Evolutionary conservation across 2,329 filamentous ascomycete species (phyloP).

Genomic region (Myriosclerotinia duriaeana): DNA sequence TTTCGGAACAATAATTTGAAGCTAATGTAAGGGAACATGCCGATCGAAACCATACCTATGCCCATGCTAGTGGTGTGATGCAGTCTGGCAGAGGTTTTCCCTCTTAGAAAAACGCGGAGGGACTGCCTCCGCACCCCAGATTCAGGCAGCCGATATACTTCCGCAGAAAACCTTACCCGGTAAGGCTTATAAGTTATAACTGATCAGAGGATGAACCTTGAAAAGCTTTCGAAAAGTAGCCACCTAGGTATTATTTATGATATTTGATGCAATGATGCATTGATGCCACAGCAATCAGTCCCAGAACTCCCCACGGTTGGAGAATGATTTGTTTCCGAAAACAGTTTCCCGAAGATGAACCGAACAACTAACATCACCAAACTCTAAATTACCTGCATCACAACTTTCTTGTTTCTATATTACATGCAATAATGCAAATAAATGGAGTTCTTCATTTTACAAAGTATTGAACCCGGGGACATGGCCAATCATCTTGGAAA

Average conservation of each 20-base stretch:
- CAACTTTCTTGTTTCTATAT: too few relatives aligned
- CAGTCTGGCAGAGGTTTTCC: neutral
- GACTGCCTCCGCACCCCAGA: conserved; percentile 2
- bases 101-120: neutral
- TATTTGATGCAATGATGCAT: too few relatives aligned
- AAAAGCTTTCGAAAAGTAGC: neutral
- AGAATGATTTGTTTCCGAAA: too few relatives aligned
- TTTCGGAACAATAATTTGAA: neutral
- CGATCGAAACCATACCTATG: neutral
- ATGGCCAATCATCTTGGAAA: neutral
- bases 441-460: neutral
- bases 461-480: neutral
- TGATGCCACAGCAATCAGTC: too few relatives aligned
- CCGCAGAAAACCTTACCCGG: neutral
- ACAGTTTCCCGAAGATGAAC: neutral
- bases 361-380: neutral
- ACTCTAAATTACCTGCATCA: neutral
- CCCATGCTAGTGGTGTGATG: neutral
- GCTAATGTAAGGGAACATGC: neutral
- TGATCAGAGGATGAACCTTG: neutral
- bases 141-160: neutral
- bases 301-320: too few relatives aligned
- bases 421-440: too few relatives aligned
- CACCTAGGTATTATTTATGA: too few relatives aligned
- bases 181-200: neutral